These are phyloP conservation scores for Piloderma croceum DNA, from an alignment of 768 basidiomycete species.

Conservation along the genomic window DNA sequence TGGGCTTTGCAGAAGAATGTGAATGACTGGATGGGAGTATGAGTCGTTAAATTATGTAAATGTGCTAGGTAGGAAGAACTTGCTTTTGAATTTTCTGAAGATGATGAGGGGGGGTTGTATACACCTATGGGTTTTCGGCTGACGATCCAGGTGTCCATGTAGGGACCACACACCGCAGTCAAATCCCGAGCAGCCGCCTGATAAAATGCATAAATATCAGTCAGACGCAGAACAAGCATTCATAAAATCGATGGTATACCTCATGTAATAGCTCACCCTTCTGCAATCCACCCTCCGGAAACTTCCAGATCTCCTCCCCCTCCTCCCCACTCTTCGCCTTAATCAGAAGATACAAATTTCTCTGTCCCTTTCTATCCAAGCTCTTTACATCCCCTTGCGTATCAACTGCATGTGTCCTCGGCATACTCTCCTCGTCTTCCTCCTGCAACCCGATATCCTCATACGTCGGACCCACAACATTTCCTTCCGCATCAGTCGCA, in stretches of 20 bases:
- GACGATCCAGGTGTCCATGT: conserved; percentile 95
- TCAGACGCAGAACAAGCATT: not conserved
- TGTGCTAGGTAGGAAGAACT: not conserved
- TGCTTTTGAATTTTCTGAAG: not conserved
- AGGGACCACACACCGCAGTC: conserved; percentile 61
- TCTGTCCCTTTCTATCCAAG: conserved; percentile 74
- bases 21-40: conserved; percentile 40
- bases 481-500: conserved; percentile 34
- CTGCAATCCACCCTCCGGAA: conserved; percentile 64
- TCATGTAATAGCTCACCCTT: conserved; percentile 73
- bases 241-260: no score
- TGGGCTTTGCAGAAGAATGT: conserved; percentile 94
- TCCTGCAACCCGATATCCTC: conserved; percentile 52
- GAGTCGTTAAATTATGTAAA: not conserved
- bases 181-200: conserved; percentile 76
- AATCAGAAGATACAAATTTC: conserved; percentile 86
- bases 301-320: conserved; percentile 64
- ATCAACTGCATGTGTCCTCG: conserved; percentile 61
- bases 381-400: conserved; percentile 55
- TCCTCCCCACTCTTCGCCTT: conserved; percentile 38
- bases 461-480: conserved; percentile 42
- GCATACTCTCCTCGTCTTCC: conserved; percentile 56
- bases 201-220: conserved; percentile 4
- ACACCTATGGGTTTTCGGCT: conserved; percentile 83
- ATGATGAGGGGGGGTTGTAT: conserved; percentile 42